Conservation (phyloP, 2,329 filamentous ascomycete genomes). For the Simplicillium sp. region DNA sequence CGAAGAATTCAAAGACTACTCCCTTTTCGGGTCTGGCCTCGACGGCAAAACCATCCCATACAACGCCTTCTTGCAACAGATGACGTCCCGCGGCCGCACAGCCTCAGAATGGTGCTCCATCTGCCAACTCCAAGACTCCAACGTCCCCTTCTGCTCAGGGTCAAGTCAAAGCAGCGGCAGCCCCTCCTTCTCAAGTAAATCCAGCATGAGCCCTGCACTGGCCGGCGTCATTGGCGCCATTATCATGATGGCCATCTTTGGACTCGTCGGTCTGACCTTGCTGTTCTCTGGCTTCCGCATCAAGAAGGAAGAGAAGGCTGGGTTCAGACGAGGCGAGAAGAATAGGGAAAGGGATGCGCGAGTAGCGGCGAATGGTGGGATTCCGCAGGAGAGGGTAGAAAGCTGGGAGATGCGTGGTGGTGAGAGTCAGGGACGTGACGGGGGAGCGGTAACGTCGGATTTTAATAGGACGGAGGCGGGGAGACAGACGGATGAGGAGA, state of each 20-base stretch:
- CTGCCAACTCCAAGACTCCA: constrained; percentile 21
- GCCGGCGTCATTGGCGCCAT: constrained; percentile 38
- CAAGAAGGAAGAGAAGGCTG: constrained; percentile 16
- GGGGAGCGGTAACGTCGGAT: constrained; percentile 15
- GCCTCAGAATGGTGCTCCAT: constrained; percentile 31
- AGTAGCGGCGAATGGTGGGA: constrained; percentile 26
- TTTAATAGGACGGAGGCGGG: constrained; percentile 9
- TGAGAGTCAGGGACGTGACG: constrained; percentile 9
- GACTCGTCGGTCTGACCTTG: constrained; percentile 20
- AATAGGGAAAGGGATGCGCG: constrained; percentile 33
- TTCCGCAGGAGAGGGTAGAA: constrained; percentile 33
- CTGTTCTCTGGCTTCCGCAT: constrained; percentile 23
- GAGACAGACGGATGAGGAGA: constrained; percentile 19
- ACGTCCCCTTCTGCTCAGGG: constrained; percentile 26
- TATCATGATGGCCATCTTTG: constrained; percentile 25
- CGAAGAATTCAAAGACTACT: constrained; percentile 23
- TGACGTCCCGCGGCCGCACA: constrained; percentile 24
- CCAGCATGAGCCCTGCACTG: constrained; percentile 23
- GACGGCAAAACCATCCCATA: constrained; percentile 25
- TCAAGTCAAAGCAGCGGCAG: constrained; percentile 5
- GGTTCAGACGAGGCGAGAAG: constrained; percentile 36
- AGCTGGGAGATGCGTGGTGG: constrained; percentile 37
- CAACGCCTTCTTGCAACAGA: constrained; percentile 24
- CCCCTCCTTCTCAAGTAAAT: background rate
- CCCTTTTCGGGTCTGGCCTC: constrained; percentile 29